Base-by-base conservation (phyloP, 2,329 filamentous ascomycete genomes). In the Arthrobotrys sphaeroides region DNA sequence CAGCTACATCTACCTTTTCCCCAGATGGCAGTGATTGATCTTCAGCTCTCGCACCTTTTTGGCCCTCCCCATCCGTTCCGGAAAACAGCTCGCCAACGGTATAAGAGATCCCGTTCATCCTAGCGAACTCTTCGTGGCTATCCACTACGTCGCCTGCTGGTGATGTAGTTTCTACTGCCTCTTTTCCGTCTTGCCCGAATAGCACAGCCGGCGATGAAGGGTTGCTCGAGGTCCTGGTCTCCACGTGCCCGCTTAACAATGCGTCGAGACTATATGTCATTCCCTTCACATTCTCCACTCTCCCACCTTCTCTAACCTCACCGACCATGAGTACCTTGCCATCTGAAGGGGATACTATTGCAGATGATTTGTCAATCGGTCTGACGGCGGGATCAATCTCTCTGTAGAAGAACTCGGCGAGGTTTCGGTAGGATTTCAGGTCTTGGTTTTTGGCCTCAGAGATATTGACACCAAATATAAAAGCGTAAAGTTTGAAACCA, bases 221-320 rank as follows among this genome's bases (percentile, higher is more conserved):
- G 31, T 80, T 79, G 68, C 69, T 87, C 81, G 79, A 90, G 83
- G 83, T 88, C 88, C 3, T 85, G 81, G 38, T 81, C 73, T 73
- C 80, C 78, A 53, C 61, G 22, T 77, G 66, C 0, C 73, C 73
- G 60, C 95, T 95, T 1, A 99, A 87, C 1, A 99, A 87, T 5
- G 95, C 94, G 81, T 99, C 95, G 65, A 99, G 88, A 78, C 90
- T 96, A 83, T 99, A 99, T 0, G 95, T 99, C 87, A 99, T 95
- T 74, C 95, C 95, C 84, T 99, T 99, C 78, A 99, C 94, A 84
- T 99, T 95, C 82, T 99, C 95, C 45, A 99, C 96, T 81, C 97
- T 93, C 53, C 94, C 94, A 80, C 94, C 89, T 80, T 96, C 91
- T 13, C 78, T 77, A 69, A 99, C 97, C 79, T 89, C 90, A 9